Base-by-base conservation (phyloP, 225 moss, liverwort and hornwort species). In the Ulota crispa region DNA sequence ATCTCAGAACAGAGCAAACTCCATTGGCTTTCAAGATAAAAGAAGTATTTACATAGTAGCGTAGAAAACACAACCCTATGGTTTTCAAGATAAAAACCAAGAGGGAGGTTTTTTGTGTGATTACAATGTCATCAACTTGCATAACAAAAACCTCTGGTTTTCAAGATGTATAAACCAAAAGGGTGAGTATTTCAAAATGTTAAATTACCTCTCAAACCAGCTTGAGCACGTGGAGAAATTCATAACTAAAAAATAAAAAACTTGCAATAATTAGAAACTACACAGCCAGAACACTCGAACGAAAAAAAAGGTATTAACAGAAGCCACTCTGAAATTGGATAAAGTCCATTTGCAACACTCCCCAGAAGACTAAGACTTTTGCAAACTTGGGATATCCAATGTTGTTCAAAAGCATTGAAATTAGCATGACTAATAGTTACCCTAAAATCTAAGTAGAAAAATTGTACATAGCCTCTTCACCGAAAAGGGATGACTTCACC, bases 401-500 rank as follows among this genome's bases (percentile, higher is more conserved):
- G 10, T 5, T 65, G 41, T 16, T 68, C 50, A 43, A 13, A 26
- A 24, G 32, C 32, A 72, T 23, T 77, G 23, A 54, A 61, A 47
- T 70, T 36, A 2, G 31, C 14, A 73, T 26, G 72, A 61, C 56
- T 55, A 27, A 14, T 3, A 14, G 50, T 23, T 72, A 18, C 77
- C 50, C 59, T 12, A 66, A 67, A 72, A 36, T 53, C 21, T 23
- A 13, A 59, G 7, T 50, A 24, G 24, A 64, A 50, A 50, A 50
- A 64, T 32, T 16, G 21, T 41, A 26, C 61, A 75, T 50, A 50
- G 18, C 18, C 50, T 6, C 45, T 76, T 90, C 81, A 82, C 31
- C 36, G 72, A 47, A 90, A 88, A 11, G 90, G 90, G 30, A 90
- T 86, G 23, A 80, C 10, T 65, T 82, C 87, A 66, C 90, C 88